Conservation (phyloP, 2,329 filamentous ascomycete genomes). For the Colletotrichum sansevieriae region DNA sequence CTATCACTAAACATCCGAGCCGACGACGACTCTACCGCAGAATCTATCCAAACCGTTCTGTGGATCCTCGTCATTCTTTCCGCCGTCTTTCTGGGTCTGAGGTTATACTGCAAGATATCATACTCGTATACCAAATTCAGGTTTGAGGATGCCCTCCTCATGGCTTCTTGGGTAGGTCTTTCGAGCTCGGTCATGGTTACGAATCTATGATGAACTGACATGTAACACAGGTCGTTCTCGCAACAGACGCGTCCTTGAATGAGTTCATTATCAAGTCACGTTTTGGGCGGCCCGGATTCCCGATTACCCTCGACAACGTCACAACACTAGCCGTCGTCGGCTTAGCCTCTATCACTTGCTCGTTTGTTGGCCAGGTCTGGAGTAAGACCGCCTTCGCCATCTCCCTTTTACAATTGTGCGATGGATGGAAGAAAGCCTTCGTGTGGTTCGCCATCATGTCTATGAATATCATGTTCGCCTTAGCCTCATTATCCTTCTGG, state of each 20-base stretch:
- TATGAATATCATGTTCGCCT: conserved; percentile 46
- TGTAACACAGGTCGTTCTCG: conserved; percentile 15
- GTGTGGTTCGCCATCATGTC: conserved; percentile 51
- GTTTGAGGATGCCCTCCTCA: conserved; percentile 47
- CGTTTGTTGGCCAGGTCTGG: conserved; percentile 51
- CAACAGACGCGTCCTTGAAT: conserved; percentile 27
- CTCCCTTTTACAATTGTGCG: conserved; percentile 50
- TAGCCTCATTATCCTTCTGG: conserved; percentile 44
- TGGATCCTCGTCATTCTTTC: conserved; percentile 44
- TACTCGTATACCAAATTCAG: conserved; percentile 44
- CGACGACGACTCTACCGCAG: conserved; percentile 21
- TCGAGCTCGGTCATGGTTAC: background rate
- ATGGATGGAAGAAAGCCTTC: conserved; percentile 45
- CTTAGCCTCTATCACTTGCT: conserved; percentile 46
- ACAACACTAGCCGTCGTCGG: conserved; percentile 36
- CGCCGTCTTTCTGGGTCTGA: conserved; percentile 43
- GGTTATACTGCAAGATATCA: conserved; percentile 46
- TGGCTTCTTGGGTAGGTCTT: conserved; percentile 44
- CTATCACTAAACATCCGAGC: conserved; percentile 24
- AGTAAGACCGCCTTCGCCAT: conserved; percentile 56
- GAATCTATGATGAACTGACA: background rate
- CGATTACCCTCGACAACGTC: conserved; percentile 20
- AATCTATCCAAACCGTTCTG: conserved; percentile 32
- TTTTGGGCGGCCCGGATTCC: conserved; percentile 32
- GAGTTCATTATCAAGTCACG: conserved; percentile 40